Conservation (phyloP, 2,329 filamentous ascomycete species). For the Penicillium sp. region DNA sequence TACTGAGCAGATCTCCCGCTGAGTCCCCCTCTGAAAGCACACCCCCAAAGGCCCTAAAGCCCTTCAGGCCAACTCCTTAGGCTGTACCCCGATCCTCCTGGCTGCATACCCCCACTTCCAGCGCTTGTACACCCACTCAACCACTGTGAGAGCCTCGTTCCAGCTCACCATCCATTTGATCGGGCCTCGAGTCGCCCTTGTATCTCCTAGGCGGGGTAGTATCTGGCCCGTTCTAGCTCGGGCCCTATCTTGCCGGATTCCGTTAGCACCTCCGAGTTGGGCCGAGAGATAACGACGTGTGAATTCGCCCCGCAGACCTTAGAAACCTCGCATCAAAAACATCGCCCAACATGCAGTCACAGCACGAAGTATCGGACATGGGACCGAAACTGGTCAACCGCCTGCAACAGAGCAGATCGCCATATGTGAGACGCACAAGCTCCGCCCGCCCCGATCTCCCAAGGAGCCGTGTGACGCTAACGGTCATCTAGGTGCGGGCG, state of each 20-base stretch:
- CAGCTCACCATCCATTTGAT: constrained; percentile 3
- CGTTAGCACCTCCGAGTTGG: constrained; percentile 18
- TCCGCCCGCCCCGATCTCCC: not conserved
- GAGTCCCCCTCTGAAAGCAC: not conserved
- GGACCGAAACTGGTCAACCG: constrained; percentile 54
- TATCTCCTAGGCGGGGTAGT: constrained; percentile 16
- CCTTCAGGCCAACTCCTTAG: no score
- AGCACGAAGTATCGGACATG: constrained; percentile 26
- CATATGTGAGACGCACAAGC: constrained; percentile 58
- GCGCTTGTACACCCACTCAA: constrained; percentile 10
- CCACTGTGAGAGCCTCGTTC: constrained; percentile 5
- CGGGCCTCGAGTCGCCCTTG: not conserved
- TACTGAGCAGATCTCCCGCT: constrained; percentile 35
- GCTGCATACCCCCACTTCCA: constrained; percentile 20
- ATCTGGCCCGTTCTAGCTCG: constrained; percentile 7
- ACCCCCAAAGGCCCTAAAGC: constrained; percentile 1
- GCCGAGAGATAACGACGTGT: constrained; percentile 2
- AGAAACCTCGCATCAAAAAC: constrained; percentile 23
- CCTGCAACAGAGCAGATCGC: constrained; percentile 63
- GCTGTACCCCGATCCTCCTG: constrained; percentile 4
- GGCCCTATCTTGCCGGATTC: constrained; percentile 16
- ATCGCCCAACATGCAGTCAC: constrained; percentile 30
- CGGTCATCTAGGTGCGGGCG: constrained; percentile 58
- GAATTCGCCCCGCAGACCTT: not conserved
- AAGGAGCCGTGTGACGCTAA: constrained; percentile 16